Evolutionary conservation across 2,329 filamentous ascomycete species (phyloP), one percentile per base, ranked within the genome.

Genomic region (Dactylellina sp.): DNA sequence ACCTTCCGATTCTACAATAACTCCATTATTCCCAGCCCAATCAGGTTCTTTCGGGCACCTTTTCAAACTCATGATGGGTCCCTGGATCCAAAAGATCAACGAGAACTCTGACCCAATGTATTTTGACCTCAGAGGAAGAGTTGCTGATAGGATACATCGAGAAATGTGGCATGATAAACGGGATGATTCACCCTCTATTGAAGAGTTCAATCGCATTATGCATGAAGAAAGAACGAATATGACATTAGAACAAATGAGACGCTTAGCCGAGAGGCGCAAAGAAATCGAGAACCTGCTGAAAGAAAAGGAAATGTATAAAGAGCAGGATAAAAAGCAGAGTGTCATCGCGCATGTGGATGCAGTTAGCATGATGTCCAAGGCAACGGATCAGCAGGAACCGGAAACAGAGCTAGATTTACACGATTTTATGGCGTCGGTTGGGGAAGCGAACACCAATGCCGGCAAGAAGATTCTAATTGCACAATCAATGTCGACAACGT

Each of bases 391-490:
- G 12, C 32, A 11, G 20, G 28, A 39, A 12, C 46, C 52, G 9
- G 20, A 75, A n/a, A 75, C 62, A 1, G 71, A 75, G 22, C 24
- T 70, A 2, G 71, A 75, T 24, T 12, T 75, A 12, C 57, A 75
- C 22, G 39, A 65, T 44, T 70, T 61, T 16, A 57, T 75, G 12
- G 53, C 40, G 18, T 60, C 32, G 9, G 16, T 56, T 3, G 25
- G 14, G 1, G 37, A 53, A n/a, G 35, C 60, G 12, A 57, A 56
- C 7, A 4, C 37, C 11, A 32, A 2, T 6, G 18, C 22, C 7
- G 32, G 32, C 7, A 24, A 12, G 2, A 74, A 62, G 20, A 37
- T 22, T 32, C 12, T 68, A 3, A 22, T 74, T 18, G 60, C 61
- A 4, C 46, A 66, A 28, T 66, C 61, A 7, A 28, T 52, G 7